Evolutionary conservation across 106 monocot genomes (phyloP).

Genomic region (Amphibolis antarctica): DNA sequence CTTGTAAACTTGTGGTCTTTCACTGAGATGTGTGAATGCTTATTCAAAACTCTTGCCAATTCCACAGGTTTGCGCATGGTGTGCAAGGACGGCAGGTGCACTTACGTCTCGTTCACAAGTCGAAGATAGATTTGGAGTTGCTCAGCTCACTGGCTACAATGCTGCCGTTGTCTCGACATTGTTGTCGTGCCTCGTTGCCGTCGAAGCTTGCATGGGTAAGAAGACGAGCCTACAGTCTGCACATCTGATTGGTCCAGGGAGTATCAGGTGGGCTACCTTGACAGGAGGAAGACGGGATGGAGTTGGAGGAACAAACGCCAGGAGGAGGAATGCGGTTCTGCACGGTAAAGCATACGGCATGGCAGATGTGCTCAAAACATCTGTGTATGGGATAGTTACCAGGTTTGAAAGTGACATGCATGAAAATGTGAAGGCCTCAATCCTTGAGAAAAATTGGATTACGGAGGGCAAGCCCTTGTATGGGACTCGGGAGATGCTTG

Average conservation of each 20-base stretch:
- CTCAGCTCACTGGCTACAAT: conserved; percentile 80
- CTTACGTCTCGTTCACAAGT: conserved; percentile 57
- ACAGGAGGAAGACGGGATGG: conserved; percentile 30
- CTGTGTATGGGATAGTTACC: conserved; percentile 64
- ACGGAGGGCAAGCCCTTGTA: conserved; percentile 58
- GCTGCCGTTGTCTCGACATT: conserved; percentile 47
- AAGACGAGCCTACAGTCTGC: conserved; percentile 56
- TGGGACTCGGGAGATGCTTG: conserved; percentile 49
- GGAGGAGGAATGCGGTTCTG: conserved; percentile 28
- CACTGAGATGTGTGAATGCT: neutral
- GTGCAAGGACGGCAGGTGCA: conserved; percentile 45
- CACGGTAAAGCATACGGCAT: conserved; percentile 66
- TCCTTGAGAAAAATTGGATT: conserved; percentile 79
- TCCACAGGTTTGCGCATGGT: conserved; percentile 65
- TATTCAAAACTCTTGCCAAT: neutral
- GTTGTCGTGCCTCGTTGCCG: conserved; percentile 58
- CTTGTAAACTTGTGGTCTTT: no score
- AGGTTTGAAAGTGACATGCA: conserved; percentile 62
- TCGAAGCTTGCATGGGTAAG: conserved; percentile 85
- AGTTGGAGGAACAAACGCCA: conserved; percentile 18
- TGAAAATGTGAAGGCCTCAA: conserved; percentile 39
- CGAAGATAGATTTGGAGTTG: conserved; percentile 89
- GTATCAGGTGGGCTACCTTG: conserved; percentile 55
- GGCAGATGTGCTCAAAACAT: conserved; percentile 77
- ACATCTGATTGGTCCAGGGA: conserved; percentile 47